Evolutionary conservation across 306 rosid species (phyloP).

Genomic region (Luffa acutangula): DNA sequence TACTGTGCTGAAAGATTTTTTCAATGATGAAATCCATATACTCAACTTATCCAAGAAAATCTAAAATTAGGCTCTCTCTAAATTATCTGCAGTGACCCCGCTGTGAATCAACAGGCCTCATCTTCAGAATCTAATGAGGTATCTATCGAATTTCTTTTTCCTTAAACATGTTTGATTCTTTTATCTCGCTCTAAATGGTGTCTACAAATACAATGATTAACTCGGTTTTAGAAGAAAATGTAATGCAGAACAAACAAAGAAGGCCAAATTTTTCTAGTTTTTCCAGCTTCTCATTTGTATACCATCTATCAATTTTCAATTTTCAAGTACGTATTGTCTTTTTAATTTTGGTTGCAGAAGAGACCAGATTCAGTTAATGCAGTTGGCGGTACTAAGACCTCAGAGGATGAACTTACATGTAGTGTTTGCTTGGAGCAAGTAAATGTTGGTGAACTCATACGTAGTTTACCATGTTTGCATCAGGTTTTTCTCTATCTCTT

Average conservation of each 20-base stretch:
- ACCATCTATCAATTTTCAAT: neutral
- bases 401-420: constrained; percentile 87
- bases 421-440: constrained; percentile 98
- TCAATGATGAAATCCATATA: constrained; percentile 1
- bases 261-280: neutral
- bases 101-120: constrained; percentile 47
- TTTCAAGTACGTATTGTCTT: neutral
- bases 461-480: constrained; percentile 96
- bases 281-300: neutral
- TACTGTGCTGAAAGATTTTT: neutral
- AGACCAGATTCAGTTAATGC: constrained; percentile 41
- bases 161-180: neutral
- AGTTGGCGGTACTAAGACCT: constrained; percentile 43
- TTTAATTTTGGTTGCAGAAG: constrained; percentile 30
- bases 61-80: neutral
- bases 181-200: neutral
- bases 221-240: neutral
- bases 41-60: neutral
- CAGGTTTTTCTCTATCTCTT: constrained; percentile 40
- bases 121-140: constrained; percentile 69
- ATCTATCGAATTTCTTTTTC: neutral
- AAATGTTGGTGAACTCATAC: constrained; percentile 67
- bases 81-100: constrained; percentile 33
- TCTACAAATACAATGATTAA: neutral
- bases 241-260: neutral